These are phyloP conservation scores for Talaromyces wortmannii DNA, from an alignment of 495 filamentous ascomycete genomes.

Conservation along the genomic window DNA sequence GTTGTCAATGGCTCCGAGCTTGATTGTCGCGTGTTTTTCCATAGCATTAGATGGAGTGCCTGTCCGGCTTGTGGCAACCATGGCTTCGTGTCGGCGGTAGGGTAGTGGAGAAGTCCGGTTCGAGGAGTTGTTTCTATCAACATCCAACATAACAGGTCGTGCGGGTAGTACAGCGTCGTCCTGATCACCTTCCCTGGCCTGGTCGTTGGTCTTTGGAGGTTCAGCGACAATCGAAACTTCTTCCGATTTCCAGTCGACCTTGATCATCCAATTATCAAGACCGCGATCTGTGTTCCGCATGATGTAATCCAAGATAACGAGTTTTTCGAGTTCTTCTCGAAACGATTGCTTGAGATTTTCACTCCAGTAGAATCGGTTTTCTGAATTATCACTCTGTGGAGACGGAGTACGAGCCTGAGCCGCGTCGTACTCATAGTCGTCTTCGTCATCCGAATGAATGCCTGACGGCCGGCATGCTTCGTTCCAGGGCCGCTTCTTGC, in stretches of 20 bases:
- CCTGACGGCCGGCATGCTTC: constrained; percentile 77
- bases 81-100: constrained; percentile 74
- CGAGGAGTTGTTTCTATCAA: constrained; percentile 19
- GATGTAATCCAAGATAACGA: constrained; percentile 97
- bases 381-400: constrained; percentile 39
- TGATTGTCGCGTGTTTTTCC: constrained; percentile 52
- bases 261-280: constrained; percentile 99
- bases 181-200: constrained; percentile 39
- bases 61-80: constrained; percentile 66
- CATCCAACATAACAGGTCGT: constrained; percentile 49
- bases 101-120: constrained; percentile 49
- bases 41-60: constrained; percentile 42
- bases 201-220: constrained; percentile 59
- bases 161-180: constrained; percentile 33
- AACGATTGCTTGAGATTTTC: constrained; percentile 85
- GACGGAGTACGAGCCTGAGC: constrained; percentile 34
- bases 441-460: constrained; percentile 58
- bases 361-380: constrained; percentile 74
- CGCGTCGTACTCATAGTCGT: constrained; percentile 51
- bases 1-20: constrained; percentile 93
- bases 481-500: constrained; percentile 72
- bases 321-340: constrained; percentile 90
- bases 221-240: constrained; percentile 81
- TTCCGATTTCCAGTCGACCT: constrained; percentile 77
- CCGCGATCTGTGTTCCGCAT: constrained; percentile 99